Conservation (phyloP, 495 filamentous ascomycete genomes). For the Hyaloscypha variabilis region DNA sequence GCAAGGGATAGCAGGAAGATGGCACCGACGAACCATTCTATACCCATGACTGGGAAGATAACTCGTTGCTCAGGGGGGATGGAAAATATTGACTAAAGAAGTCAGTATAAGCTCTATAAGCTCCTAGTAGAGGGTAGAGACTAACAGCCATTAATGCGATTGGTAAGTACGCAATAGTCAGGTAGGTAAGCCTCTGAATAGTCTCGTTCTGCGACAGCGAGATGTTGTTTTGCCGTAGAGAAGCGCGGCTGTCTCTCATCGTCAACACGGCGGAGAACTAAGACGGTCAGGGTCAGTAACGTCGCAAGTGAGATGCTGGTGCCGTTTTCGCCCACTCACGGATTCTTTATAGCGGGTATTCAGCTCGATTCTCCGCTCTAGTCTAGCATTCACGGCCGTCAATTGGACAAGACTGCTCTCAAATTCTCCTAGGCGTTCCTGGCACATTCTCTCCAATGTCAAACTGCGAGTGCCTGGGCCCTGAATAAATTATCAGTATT, state of each 20-base stretch:
- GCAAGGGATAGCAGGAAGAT: not conserved
- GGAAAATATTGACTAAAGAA: slow-evolving; percentile 8
- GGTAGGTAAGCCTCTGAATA: not conserved
- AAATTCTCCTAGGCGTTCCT: not conserved
- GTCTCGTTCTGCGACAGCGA: not conserved
- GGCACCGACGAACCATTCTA: slow-evolving; percentile 1
- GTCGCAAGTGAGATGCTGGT: not conserved
- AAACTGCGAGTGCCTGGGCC: not conserved
- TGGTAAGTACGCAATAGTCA: not conserved
- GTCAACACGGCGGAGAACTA: not conserved
- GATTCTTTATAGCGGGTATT: not conserved
- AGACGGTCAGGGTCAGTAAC: not conserved
- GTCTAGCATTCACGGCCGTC: not conserved
- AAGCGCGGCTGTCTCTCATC: slow-evolving; percentile 1
- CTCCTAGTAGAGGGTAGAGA: not conserved
- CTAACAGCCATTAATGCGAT: not conserved
- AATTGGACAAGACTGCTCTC: not conserved
- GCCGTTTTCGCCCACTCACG: not conserved
- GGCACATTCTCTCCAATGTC: not conserved
- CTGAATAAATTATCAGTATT: not conserved
- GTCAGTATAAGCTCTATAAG: not conserved
- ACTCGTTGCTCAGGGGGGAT: slow-evolving; percentile 2
- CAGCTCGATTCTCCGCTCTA: not conserved
- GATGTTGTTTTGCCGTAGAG: too few species aligned
- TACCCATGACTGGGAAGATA: not conserved